Base-by-base conservation (phyloP, 805 yeast species). In the Kodamaea kakaduensis region DNA sequence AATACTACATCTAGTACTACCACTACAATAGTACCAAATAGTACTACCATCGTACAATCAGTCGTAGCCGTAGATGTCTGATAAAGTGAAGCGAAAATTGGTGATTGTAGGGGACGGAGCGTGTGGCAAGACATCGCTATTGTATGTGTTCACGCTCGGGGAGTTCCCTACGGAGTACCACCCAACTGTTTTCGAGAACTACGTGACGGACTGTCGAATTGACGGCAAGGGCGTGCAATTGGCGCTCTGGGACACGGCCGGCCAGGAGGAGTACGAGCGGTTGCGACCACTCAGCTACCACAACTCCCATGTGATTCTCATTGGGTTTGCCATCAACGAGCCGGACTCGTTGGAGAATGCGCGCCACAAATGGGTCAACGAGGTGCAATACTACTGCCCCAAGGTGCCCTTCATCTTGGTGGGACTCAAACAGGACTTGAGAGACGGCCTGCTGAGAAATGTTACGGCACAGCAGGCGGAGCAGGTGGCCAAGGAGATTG, bases 101-200 rank as follows among this genome's bases (percentile, higher is more conserved):
- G 96, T 88, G 25, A 88, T 88, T 29, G 93, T 88, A 8, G 96
- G 96, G 16, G 96, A 88, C 59, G 96, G 96, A 5, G 95, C 95
- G 1, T 86, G 96, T 59, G 96, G 96, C 8, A 88, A 88, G 59
- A 88, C 96, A 0, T 87, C 95, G 1, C 64, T 88, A 24, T 66
- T 88, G n/a, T 84, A 86, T 51, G 96, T 88, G 14, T 89, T 89
- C 64, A 86, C 97, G 0, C 59, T 88, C 21, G 97, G 96, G 0
- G 94, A 86, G 54, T 89, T 89, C 51, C 96, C 96, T 0, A 80
- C 89, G 27, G 95, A 84, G 52, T 82, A 87, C 57, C 94, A 85
- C 47, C 97, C 97, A 3, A 88, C 97, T 0, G 96, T 88, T 5
- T 88, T 89, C 57, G 97, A 88, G 49, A 88, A 89, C 58, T 87